Conservation (phyloP, 2,329 filamentous ascomycete species). For the Teratosphaeriaceae sp. region DNA sequence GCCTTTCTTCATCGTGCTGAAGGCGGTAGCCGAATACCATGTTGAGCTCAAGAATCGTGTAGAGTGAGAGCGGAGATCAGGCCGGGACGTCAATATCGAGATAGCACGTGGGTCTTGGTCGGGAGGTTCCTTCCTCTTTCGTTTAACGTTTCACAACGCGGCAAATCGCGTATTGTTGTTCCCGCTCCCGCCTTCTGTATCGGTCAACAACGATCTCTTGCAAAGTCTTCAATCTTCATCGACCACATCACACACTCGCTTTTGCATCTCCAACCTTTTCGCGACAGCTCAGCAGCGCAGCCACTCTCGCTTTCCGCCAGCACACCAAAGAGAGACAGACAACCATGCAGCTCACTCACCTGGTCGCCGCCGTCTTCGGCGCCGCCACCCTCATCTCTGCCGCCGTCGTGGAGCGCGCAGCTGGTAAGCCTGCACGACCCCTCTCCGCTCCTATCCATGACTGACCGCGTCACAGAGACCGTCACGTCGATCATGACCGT, state of each 20-base stretch:
- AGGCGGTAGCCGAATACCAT: no score
- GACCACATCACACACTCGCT: neutral
- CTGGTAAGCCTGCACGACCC: constrained; percentile 1
- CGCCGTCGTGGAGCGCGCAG: neutral
- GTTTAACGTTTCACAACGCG: no score
- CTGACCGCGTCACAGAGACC: neutral
- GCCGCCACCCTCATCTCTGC: constrained; percentile 2
- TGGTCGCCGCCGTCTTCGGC: constrained; percentile 7
- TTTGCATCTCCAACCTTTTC: no score
- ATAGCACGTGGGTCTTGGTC: no score
- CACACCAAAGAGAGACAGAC: neutral
- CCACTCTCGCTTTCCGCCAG: constrained; percentile 6
- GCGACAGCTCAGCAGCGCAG: neutral
- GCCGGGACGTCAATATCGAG: no score
- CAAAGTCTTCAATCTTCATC: neutral
- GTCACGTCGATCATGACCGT: constrained; percentile 11
- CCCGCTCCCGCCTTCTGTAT: neutral
- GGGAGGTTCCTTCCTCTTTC: no score
- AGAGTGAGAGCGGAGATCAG: no score
- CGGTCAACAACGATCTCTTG: neutral
- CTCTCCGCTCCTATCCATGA: no score
- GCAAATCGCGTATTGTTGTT: no score
- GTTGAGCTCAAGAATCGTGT: no score
- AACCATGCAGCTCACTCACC: constrained; percentile 11
- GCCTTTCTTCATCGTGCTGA: no score